A percentile compares a stretch with the other conserved stretches of the same genome.
These are phyloP conservation scores for Neolentinus lepideus DNA, from an alignment of 1,284 basidiomycete species.

Conservation along the genomic window DNA sequence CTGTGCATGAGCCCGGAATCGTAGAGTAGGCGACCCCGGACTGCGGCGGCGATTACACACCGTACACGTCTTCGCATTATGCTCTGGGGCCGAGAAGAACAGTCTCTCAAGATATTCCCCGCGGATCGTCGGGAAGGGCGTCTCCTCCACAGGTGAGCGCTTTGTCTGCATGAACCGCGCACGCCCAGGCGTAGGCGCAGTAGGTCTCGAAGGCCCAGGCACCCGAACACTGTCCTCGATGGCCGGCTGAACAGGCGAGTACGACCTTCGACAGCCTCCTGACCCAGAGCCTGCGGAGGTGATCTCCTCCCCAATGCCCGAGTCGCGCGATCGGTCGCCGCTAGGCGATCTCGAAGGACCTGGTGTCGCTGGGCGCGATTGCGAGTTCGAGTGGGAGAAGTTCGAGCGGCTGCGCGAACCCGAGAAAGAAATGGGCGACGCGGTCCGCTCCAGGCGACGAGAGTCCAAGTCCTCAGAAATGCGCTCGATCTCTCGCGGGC, in stretches of 20 bases:
- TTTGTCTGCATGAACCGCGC: constrained; percentile 2
- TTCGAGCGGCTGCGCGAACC: constrained; percentile 10
- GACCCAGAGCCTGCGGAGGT: not conserved
- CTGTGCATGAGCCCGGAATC: constrained; percentile 18
- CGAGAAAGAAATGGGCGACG: constrained; percentile 11
- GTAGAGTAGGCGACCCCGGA: constrained; percentile 13
- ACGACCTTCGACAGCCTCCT: not conserved
- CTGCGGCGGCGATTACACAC: constrained; percentile 47
- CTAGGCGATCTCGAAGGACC: not conserved
- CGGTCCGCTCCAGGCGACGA: constrained; percentile 41
- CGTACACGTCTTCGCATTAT: constrained; percentile 60
- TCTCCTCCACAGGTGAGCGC: constrained; percentile 18
- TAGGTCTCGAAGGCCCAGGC: not conserved
- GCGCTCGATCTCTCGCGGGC: constrained; percentile 41
- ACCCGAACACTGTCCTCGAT: constrained; percentile 23
- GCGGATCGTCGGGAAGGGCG: constrained; percentile 77
- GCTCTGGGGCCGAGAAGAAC: constrained; percentile 74
- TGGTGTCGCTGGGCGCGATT: not conserved
- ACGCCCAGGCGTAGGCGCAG: not conserved
- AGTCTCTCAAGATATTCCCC: constrained; percentile 68
- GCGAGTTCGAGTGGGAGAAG: constrained; percentile 15
- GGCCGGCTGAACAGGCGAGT: constrained; percentile 24
- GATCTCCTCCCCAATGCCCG: not conserved
- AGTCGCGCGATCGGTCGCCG: not conserved
- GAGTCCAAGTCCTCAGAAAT: constrained; percentile 55